Conservation (phyloP, 108 stramenopile species). For the Skeletonema menzelii region DNA sequence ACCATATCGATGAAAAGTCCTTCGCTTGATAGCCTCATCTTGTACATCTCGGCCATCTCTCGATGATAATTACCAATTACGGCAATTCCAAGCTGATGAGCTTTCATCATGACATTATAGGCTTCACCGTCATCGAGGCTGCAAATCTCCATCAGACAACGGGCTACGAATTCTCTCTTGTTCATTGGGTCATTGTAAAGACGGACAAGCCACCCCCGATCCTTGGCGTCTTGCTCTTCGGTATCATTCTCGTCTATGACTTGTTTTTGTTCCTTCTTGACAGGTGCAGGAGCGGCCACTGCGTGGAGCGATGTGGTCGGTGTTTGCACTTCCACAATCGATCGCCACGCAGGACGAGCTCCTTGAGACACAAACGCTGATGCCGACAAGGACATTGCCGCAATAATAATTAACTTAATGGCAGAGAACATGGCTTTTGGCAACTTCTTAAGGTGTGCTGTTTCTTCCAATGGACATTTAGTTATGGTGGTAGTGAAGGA, state of each 20-base stretch:
- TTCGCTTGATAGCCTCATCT: conserved; percentile 40
- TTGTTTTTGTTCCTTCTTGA: conserved; percentile 9
- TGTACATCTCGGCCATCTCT: conserved; percentile 73
- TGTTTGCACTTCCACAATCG: neutral
- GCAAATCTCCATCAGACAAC: conserved; percentile 58
- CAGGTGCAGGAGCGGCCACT: conserved; percentile 5
- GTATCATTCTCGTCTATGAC: conserved; percentile 3
- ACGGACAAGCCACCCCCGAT: conserved; percentile 60
- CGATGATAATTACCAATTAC: conserved; percentile 60
- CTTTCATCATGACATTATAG: conserved; percentile 78
- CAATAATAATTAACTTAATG: neutral
- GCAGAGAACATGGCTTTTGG: neutral
- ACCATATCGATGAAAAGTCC: conserved; percentile 72
- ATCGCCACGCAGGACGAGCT: neutral
- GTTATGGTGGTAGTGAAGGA: neutral
- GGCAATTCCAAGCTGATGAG: conserved; percentile 63
- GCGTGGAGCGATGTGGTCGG: neutral
- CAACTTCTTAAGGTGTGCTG: neutral
- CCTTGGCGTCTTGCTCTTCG: conserved; percentile 13
- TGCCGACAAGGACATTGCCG: neutral
- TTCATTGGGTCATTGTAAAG: conserved; percentile 80
- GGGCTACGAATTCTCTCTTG: conserved; percentile 76
- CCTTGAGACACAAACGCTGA: neutral
- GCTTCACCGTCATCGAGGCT: conserved; percentile 54
- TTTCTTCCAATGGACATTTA: neutral